These are phyloP conservation scores for Aspergillus incahuasiensis DNA, from an alignment of 495 filamentous ascomycete genomes.

Conservation along the genomic window DNA sequence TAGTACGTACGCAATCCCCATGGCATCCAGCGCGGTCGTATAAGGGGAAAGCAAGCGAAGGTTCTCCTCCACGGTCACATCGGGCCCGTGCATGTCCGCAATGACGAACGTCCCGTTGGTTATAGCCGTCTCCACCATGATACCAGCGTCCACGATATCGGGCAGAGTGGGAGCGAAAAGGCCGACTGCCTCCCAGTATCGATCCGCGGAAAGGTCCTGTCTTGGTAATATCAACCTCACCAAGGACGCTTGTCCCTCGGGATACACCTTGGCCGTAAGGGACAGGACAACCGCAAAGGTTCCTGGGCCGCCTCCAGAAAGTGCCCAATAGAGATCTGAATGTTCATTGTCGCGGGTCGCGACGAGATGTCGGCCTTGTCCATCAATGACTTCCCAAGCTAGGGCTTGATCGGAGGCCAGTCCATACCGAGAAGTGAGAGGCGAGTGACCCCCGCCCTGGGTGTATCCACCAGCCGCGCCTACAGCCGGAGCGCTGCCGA, in stretches of 20 bases:
- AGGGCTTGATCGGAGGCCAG: slow-evolving; percentile 61
- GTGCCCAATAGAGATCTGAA: slow-evolving; percentile 62
- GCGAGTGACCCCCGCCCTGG: slow-evolving; percentile 58
- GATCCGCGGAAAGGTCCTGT: slow-evolving; percentile 29
- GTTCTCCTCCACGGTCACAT: no score
- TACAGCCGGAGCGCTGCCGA: slow-evolving; percentile 32
- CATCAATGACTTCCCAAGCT: slow-evolving; percentile 57
- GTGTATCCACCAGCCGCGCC: slow-evolving; percentile 51
- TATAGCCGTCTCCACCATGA: no score
- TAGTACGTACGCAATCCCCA: no score
- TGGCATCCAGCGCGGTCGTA: no score
- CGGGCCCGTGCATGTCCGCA: no score
- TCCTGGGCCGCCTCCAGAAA: slow-evolving; percentile 57
- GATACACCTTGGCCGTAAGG: slow-evolving; percentile 43
- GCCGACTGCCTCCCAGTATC: slow-evolving; percentile 38
- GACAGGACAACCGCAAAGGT: slow-evolving; percentile 61
- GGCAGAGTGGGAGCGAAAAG: slow-evolving; percentile 29
- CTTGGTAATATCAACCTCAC: slow-evolving; percentile 29
- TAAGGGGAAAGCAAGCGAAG: no score
- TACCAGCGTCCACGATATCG: no score
- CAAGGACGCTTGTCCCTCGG: slow-evolving; percentile 32
- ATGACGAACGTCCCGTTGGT: no score
- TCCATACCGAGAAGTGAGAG: slow-evolving; percentile 49
- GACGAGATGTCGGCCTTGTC: slow-evolving; percentile 41
- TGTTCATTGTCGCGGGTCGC: slow-evolving; percentile 51